Percentiles rank a stretch among this genome's conserved stretches.
These are phyloP conservation scores for Xylaria acuta DNA, from an alignment of 495 filamentous ascomycete genomes.

Conservation along the genomic window DNA sequence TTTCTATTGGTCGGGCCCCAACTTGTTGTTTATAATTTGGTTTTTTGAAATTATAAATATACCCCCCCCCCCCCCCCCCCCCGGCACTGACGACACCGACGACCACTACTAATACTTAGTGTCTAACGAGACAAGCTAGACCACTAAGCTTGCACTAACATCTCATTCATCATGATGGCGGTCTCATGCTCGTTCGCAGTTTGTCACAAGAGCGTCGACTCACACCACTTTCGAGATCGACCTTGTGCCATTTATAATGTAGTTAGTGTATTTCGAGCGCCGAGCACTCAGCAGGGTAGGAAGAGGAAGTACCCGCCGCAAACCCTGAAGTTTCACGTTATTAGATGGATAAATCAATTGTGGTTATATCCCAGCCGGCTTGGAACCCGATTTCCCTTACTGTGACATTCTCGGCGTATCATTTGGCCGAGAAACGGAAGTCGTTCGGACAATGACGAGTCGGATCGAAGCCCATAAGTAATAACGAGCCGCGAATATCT, in stretches of 20 bases:
- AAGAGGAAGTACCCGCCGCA: constrained; percentile 3
- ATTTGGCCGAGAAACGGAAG: constrained; percentile 11
- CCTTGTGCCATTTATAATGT: background rate
- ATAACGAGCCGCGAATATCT: background rate
- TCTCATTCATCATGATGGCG: background rate
- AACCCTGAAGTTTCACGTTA: constrained; percentile 15
- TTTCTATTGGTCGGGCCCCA: too few species aligned
- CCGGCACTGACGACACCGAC: background rate
- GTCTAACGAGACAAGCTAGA: background rate
- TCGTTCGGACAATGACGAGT: background rate
- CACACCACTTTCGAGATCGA: background rate
- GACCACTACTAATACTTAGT: background rate
- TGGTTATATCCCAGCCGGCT: background rate
- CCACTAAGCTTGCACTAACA: background rate
- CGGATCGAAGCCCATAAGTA: background rate
- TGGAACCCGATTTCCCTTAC: background rate
- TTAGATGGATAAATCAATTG: constrained; percentile 11
- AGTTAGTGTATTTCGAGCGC: background rate
- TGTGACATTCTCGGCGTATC: constrained; percentile 1
- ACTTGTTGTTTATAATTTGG: too few species aligned
- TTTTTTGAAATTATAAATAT: too few species aligned
- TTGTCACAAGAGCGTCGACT: constrained; percentile 4
- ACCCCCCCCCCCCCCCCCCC: too few species aligned
- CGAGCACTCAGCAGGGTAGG: background rate
- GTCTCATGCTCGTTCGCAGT: background rate